Evolutionary conservation across 192 early-diverging fungal genomes (phyloP), one percentile per base, ranked within the genome.

Genomic region (Linnemannia schmuckeri): DNA sequence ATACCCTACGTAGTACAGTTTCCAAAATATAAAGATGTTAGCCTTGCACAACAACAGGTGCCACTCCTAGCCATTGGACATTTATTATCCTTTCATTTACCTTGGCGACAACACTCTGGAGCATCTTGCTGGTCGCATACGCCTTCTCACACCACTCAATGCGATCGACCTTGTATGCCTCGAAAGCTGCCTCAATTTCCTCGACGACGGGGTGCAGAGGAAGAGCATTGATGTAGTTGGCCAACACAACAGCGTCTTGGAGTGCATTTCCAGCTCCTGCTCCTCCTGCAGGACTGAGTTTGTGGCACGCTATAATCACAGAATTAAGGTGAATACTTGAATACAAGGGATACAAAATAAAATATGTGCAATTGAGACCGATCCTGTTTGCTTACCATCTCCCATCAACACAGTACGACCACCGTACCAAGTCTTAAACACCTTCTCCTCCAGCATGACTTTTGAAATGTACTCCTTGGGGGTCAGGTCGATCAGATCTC

Each of bases 381-480:
- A n/a, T 46, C n/a, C n/a, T n/a, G 6, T 76, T 27, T 35, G 22
- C 77, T 79, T 70, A 84, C 82, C 83, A 80, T 85, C 78, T 0
- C 83, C 83, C 6, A 85, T 30, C 4, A 85, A 69, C 1, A 78
- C 76, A 18, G 72, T 79, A 0, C 82, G 77, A 17, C 72, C 82
- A 70, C 30, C n/a, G 40, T 85, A 70, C 83, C 83, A 85, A 2
- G 83, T 85, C 1, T 71, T 33, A 63, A 85, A 85, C n/a, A 85
- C 78, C 54, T 85, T 80, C 24, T 85, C 83, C 13, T 85, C 83
- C 22, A 76, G 27, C 78, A 72, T 76, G 18, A 79, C 83, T 24
- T 79, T 85, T 20, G 83, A 75, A 37, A 76, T 78, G 33, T 63
- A 33, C 1, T 79, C 40, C 54, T 79, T 79, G 1, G 83, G 77